Evolutionary conservation across 2,329 filamentous ascomycete genomes (phyloP), one percentile per base, ranked within the genome.

Genomic region (Botryotinia convoluta): DNA sequence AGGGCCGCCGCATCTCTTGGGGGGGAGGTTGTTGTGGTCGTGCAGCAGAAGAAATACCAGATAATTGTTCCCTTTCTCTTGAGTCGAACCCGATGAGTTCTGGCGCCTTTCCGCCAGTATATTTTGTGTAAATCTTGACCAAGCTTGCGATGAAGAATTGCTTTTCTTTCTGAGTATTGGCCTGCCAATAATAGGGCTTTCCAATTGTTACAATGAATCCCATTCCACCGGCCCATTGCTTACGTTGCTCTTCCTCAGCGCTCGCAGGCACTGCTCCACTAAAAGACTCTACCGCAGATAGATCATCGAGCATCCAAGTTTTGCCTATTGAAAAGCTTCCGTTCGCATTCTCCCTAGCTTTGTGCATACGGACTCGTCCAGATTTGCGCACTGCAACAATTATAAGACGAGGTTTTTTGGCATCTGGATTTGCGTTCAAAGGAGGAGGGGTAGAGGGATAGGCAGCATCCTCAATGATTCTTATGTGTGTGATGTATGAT

Each of bases 171-270:
- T 93, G 88, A 0, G 93, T 96, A 76, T 94, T 91, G 48, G 96
- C 94, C 82, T 97, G 90, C 96, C 96, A 99, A 82, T 96, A 99
- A 83, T 99, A 99, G 0, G 94, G 93, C 82, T 99, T 99, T 39
- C 92, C 92, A 42, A 99, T 88, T 1, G 91, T 96, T 69, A 98
- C 93, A 39, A 92, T 86, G 80, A 99, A 98, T 26, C 96, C 96
- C 62, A 90, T 89, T 73, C 91, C 91, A 70, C 92, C 91, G 35
- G 94, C 95, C 93, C 93, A 97, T 80, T 92, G 83, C 78, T 90
- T 89, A 62, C 87, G 84, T 77, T 89, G 86, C 72, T 87, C 85
- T 83, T 87, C 92, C 82, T 86, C 88, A 77, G 84, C 88, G 81
- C 76, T 91, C 78, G 82, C 86, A 80, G 86, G 88, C 80, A 81